Evolutionary conservation across 2,329 filamentous ascomycete genomes (phyloP).

Genomic region (Hypoxylon sp.): DNA sequence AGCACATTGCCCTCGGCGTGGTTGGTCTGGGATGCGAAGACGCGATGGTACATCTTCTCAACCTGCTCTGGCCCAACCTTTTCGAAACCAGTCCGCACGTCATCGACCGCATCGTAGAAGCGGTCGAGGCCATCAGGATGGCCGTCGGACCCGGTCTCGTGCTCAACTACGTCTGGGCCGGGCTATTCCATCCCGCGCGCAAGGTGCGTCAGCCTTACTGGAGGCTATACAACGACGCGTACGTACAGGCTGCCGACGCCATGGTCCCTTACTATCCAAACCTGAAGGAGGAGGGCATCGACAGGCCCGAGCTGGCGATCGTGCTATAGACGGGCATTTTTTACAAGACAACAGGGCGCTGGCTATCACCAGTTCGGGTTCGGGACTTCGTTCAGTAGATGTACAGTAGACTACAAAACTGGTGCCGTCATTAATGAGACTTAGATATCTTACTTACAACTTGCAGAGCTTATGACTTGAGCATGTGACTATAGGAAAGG

Average conservation of each 20-base stretch:
- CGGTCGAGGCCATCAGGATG: conserved; percentile 94
- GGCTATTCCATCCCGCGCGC: conserved; percentile 93
- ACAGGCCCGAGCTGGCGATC: conserved; percentile 82
- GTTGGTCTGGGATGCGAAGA: conserved; percentile 97
- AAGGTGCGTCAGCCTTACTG: conserved; percentile 96
- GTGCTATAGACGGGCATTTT: conserved; percentile 65
- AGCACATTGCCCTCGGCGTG: conserved; percentile 97
- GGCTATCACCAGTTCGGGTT: conserved; percentile 7
- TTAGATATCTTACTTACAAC: not conserved
- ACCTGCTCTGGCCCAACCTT: conserved; percentile 93
- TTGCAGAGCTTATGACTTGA: not conserved
- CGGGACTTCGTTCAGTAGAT: conserved; percentile 16
- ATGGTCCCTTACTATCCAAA: conserved; percentile 97
- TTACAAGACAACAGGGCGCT: not conserved
- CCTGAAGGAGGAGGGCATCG: conserved; percentile 79
- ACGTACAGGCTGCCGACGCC: conserved; percentile 89
- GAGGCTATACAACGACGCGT: conserved; percentile 96
- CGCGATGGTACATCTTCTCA: conserved; percentile 96
- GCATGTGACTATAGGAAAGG: not conserved
- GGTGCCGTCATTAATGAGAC: conserved; percentile 10
- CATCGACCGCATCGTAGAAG: conserved; percentile 96
- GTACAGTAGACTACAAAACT: conserved; percentile 32
- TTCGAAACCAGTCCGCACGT: conserved; percentile 99
- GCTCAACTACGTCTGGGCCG: conserved; percentile 98
- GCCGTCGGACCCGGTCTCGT: conserved; percentile 90